Evolutionary conservation across 495 filamentous ascomycete species (phyloP), one percentile per base, ranked within the genome.

Genomic region (Podospora sp.): DNA sequence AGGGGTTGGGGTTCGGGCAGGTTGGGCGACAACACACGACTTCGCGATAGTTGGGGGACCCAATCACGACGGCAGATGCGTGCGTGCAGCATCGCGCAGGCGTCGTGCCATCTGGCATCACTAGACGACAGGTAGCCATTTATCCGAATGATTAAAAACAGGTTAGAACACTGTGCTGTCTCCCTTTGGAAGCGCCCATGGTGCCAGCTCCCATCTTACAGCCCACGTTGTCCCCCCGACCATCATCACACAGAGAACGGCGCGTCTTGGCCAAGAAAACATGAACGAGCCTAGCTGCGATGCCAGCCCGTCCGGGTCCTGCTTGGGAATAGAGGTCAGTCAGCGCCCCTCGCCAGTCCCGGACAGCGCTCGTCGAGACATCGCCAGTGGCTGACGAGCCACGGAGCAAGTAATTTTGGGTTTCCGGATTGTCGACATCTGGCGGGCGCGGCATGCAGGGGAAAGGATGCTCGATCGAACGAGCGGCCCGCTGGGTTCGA

Each of bases 71-170:
- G 70, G 70, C 72, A 73, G 68, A 65, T 36, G 63, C 71, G 65
- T 68, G 58, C 65, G 63, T 76, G 75, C 73, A 73, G 71, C 53
- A 68, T 24, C 36, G 56, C 65, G 62, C 66, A 58, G 61, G 33
- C 52, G 66, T 64, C 29, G 63, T 74, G 75, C 71, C 73, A 77
- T 77, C 70, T 77, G 75, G 69, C 75, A 77, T 71, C 73, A 72
- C 69, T 72, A 25, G 71, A 71, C 69, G 71, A 58, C 63, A 68
- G 66, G 58, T 25, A 61, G 49, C 9, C 16, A 69, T 72, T 72
- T 75, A 71, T 51, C 74, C 68, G 72, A 50, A 36, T 36, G 27
- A 62, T 33, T 56, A 26, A 62, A 70, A 67, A 53, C 51, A 50
- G 62, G 66, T 51, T 66, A 21, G n/a, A n/a, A 25, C 16, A 36